Conservation (phyloP, 208 protist species). For the Crithidia sp. region DNA sequence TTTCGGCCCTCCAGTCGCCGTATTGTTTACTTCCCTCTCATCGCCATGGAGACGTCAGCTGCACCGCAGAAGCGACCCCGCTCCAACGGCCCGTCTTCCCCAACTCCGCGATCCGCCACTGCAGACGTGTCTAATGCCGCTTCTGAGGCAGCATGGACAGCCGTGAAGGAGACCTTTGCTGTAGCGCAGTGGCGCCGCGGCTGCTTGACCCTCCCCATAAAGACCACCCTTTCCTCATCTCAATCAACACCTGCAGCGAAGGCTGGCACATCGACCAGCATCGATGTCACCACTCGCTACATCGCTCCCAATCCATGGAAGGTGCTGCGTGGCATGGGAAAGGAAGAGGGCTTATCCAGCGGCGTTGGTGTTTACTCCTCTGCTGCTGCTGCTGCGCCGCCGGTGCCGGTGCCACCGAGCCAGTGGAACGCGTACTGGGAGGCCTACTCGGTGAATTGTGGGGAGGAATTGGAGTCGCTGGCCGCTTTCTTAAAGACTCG, state of each 20-base stretch:
- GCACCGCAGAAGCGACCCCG: background rate
- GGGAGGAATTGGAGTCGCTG: slow-evolving; percentile 26
- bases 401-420: slow-evolving; percentile 37
- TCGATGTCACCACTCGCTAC: background rate
- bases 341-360: background rate
- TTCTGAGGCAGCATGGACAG: background rate
- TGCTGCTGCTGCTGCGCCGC: background rate
- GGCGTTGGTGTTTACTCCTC: background rate
- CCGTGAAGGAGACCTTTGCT: slow-evolving; percentile 8
- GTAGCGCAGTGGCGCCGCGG: slow-evolving; percentile 34
- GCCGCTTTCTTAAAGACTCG: slow-evolving; percentile 1
- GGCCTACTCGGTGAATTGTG: slow-evolving; percentile 27
- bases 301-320: slow-evolving; percentile 31
- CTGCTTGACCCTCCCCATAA: slow-evolving; percentile 11
- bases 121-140: too few relatives aligned
- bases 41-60: background rate
- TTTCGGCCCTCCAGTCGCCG: too few relatives aligned
- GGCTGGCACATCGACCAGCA: background rate
- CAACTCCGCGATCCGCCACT: background rate
- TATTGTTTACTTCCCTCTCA: too few relatives aligned
- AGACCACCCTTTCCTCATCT: background rate
- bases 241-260: background rate
- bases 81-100: background rate
- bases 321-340: slow-evolving; percentile 8
- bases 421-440: slow-evolving; percentile 81